These are phyloP conservation scores for Colletotrichum karsti DNA, from an alignment of 2,329 filamentous ascomycete genomes.

Conservation along the genomic window DNA sequence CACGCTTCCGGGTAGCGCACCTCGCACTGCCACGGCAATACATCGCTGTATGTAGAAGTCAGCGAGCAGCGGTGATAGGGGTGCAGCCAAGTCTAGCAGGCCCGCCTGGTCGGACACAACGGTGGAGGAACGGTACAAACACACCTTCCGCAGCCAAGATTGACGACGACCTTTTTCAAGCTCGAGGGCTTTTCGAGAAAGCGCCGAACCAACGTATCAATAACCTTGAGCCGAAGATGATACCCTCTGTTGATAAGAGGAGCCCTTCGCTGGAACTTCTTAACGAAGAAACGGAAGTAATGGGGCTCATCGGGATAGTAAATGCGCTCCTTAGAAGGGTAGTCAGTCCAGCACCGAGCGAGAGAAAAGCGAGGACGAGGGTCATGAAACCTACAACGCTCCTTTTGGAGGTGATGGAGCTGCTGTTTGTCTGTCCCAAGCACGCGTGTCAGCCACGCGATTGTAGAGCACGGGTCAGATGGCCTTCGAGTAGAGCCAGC, in stretches of 20 bases:
- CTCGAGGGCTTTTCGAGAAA: constrained; percentile 69
- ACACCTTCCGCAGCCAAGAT: constrained; percentile 91
- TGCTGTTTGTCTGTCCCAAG: constrained; percentile 79
- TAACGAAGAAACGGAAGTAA: constrained; percentile 89
- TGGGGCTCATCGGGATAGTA: constrained; percentile 82
- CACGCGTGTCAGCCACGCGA: constrained; percentile 12
- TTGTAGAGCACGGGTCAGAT: too few species aligned
- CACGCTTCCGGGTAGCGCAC: constrained; percentile 69
- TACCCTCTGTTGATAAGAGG: constrained; percentile 92
- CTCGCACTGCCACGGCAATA: constrained; percentile 85
- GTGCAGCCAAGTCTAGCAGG: not conserved
- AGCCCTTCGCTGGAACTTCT: constrained; percentile 82
- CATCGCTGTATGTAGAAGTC: constrained; percentile 64
- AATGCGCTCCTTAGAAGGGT: constrained; percentile 59
- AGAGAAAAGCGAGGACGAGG: not conserved
- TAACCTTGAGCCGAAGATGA: constrained; percentile 83
- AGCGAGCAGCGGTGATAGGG: constrained; percentile 15
- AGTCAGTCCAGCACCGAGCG: not conserved
- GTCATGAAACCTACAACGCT: constrained; percentile 72
- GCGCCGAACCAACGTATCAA: constrained; percentile 77
- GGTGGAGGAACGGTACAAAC: constrained; percentile 45
- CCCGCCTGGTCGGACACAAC: not conserved
- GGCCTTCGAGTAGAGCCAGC: too few species aligned
- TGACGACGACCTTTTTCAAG: constrained; percentile 78
- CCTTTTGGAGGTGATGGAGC: constrained; percentile 90